A percentile compares a stretch with the other conserved stretches of the same genome.
phyloP scores from a whole-genome alignment of 208 protist genomes.

The Leishmania braziliensis region DNA sequence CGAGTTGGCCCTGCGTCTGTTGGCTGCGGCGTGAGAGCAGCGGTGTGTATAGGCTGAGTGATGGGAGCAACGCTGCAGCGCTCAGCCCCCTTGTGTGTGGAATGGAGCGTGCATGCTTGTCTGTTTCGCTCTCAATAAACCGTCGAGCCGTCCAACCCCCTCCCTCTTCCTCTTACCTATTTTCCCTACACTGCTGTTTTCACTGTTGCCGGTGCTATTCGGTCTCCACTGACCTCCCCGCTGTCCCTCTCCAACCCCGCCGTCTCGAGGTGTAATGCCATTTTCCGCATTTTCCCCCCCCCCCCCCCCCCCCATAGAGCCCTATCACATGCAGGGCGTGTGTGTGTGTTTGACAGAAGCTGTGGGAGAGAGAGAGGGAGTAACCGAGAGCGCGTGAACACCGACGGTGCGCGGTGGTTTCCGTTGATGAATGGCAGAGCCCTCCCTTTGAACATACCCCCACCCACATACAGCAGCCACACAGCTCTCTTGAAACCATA shows the following conservation, averaged over 20 bases:
- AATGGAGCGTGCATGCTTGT: not conserved
- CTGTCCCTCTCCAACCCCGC: not conserved
- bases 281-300: not conserved
- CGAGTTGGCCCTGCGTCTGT: constrained; percentile 30
- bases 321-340: not conserved
- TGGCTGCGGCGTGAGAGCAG: constrained; percentile 9
- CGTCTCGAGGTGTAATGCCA: not conserved
- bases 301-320: too few species aligned
- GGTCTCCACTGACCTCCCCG: not conserved
- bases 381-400: not conserved
- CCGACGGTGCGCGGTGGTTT: not conserved
- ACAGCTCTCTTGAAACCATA: not conserved
- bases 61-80: not conserved
- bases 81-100: not conserved
- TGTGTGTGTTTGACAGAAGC: not conserved
- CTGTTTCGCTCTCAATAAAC: not conserved
- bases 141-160: not conserved
- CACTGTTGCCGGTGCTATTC: not conserved
- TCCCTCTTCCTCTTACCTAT: not conserved
- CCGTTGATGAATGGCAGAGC: not conserved
- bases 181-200: not conserved
- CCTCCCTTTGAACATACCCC: not conserved
- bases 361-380: not conserved
- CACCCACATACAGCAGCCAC: not conserved
- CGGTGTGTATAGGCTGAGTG: not conserved